These are phyloP conservation scores for Bretziella fagacearum DNA, from an alignment of 2,329 filamentous ascomycete species.

Conservation along the genomic window DNA sequence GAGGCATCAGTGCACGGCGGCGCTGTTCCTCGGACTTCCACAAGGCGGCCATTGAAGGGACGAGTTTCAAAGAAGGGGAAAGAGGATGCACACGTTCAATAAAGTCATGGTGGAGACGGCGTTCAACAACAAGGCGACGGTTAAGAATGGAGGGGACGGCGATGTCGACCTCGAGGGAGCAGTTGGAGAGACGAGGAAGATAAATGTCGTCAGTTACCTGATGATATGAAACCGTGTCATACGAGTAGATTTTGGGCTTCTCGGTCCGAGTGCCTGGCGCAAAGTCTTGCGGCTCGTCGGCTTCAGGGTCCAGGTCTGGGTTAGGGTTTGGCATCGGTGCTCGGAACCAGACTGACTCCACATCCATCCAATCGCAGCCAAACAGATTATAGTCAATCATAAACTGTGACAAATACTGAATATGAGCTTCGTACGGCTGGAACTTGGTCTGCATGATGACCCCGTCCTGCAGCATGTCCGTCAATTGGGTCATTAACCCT, in stretches of 20 bases:
- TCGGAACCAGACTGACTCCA: conserved; percentile 49
- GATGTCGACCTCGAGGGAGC: conserved; percentile 77
- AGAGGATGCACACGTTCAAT: conserved; percentile 42
- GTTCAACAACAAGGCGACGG: conserved; percentile 52
- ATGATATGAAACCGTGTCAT: conserved; percentile 21
- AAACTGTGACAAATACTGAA: conserved; percentile 87
- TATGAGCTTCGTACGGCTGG: conserved; percentile 84
- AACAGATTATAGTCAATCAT: conserved; percentile 98
- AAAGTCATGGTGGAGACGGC: conserved; percentile 78
- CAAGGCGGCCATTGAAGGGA: conserved; percentile 82
- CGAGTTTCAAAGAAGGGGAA: conserved; percentile 62
- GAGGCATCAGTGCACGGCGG: conserved; percentile 33
- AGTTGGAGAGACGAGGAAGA: conserved; percentile 69
- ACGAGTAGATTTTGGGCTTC: conserved; percentile 30
- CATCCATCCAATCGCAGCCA: conserved; percentile 45
- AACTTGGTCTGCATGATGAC: conserved; percentile 68
- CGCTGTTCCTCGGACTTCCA: conserved; percentile 82
- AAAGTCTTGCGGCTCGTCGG: conserved; percentile 42
- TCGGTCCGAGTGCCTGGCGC: conserved; percentile 26
- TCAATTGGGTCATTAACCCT: conserved; percentile 65
- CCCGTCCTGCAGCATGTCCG: conserved; percentile 75
- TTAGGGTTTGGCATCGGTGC: conserved; percentile 46
- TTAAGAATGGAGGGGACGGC: conserved; percentile 81
- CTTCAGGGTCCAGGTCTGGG: background rate
- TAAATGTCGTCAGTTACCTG: conserved; percentile 38